phyloP scores from a whole-genome alignment of 2,329 filamentous ascomycete genomes.

The Emericellopsis atlantica region DNA sequence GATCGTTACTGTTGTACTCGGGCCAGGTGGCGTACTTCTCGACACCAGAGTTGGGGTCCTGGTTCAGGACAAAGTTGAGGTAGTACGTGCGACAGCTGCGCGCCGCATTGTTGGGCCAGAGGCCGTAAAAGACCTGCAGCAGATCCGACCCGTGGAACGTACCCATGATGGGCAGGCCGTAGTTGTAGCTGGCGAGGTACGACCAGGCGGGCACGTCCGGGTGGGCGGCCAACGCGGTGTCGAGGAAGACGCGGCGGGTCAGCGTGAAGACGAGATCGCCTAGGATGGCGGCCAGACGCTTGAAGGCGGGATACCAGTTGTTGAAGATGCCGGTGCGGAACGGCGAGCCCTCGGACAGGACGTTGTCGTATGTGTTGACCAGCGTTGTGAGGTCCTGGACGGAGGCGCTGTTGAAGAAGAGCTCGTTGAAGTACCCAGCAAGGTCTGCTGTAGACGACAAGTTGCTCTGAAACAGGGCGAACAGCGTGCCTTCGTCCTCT shows the following conservation, averaged over 20 bases:
- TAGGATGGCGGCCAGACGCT: conserved; percentile 61
- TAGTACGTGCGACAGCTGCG: conserved; percentile 55
- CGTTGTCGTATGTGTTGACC: conserved; percentile 49
- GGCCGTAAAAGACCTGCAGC: conserved; percentile 54
- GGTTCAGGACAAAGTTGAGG: conserved; percentile 55
- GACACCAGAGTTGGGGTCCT: conserved; percentile 53
- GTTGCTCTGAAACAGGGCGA: conserved; percentile 57
- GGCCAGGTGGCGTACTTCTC: conserved; percentile 23
- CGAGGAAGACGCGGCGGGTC: conserved; percentile 52
- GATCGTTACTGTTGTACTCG: conserved; percentile 17
- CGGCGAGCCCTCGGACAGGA: conserved; percentile 48
- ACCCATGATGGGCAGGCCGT: conserved; percentile 58
- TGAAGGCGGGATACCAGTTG: conserved; percentile 64
- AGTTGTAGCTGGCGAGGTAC: conserved; percentile 61
- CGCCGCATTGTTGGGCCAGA: conserved; percentile 49
- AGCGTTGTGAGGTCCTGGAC: conserved; percentile 37
- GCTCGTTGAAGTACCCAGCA: conserved; percentile 43
- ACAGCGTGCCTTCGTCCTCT: conserved; percentile 70
- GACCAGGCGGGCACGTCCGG: conserved; percentile 58
- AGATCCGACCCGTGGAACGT: conserved; percentile 66
- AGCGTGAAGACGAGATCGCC: conserved; percentile 69
- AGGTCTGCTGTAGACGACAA: conserved; percentile 48
- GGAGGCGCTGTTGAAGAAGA: conserved; percentile 49
- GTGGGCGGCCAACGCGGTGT: conserved; percentile 26
- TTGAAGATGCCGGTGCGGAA: conserved; percentile 59